phyloP scores from a whole-genome alignment of 495 filamentous ascomycete genomes.

The Pyrenula massariospora region DNA sequence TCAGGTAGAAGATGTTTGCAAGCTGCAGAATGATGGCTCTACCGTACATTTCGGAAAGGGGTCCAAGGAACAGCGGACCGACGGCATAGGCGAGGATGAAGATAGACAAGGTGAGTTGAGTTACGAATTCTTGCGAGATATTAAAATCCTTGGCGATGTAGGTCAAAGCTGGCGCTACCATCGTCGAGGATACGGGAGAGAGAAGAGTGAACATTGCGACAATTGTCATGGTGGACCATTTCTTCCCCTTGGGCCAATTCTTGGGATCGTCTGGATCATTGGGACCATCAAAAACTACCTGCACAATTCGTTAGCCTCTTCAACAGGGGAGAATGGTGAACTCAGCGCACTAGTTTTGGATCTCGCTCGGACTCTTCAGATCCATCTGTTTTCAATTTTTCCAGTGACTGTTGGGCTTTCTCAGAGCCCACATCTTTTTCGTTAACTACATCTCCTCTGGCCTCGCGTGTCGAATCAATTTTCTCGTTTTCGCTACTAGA shows the following conservation, averaged over 20 bases:
- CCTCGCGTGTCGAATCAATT: neutral
- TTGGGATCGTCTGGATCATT: slow-evolving; percentile 35
- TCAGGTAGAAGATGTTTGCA: slow-evolving; percentile 38
- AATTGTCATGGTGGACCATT: slow-evolving; percentile 51
- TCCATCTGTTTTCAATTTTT: neutral
- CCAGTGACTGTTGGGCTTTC: neutral
- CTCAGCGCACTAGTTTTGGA: neutral
- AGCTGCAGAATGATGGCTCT: slow-evolving; percentile 41
- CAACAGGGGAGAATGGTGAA: neutral
- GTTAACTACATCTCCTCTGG: neutral
- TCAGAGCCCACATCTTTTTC: neutral
- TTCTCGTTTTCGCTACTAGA: neutral
- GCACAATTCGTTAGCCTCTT: neutral
- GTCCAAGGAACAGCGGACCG: slow-evolving; percentile 47
- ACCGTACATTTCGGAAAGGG: slow-evolving; percentile 55
- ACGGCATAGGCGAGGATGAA: slow-evolving; percentile 41
- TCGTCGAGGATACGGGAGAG: slow-evolving; percentile 50
- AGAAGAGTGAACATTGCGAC: slow-evolving; percentile 45
- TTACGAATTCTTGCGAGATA: slow-evolving; percentile 40
- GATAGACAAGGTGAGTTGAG: slow-evolving; percentile 44
- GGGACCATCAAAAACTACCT: slow-evolving; percentile 44
- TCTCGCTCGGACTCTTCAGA: neutral
- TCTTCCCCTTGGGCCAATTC: slow-evolving; percentile 42
- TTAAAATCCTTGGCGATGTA: slow-evolving; percentile 44
- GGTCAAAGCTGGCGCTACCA: slow-evolving; percentile 56